Conservation (phyloP, 2,329 filamentous ascomycete genomes). For the Cladosporium sp. region DNA sequence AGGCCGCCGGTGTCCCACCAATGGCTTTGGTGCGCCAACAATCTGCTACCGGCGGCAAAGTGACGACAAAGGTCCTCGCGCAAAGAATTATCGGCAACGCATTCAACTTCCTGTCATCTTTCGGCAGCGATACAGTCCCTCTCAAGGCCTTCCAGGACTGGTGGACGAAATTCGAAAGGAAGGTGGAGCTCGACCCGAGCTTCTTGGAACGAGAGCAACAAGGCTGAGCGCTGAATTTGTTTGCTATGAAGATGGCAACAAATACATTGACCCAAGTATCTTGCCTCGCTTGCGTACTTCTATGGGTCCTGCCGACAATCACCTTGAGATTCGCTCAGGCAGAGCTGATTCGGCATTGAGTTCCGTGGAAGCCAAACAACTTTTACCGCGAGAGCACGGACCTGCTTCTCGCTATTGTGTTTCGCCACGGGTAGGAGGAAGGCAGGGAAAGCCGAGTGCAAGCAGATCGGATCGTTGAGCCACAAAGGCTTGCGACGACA, state of each 20-base stretch:
- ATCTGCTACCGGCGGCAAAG: constrained; percentile 34
- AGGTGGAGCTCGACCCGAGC: constrained; percentile 79
- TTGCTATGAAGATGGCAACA: not conserved
- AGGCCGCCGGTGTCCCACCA: constrained; percentile 32
- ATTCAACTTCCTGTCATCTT: constrained; percentile 93
- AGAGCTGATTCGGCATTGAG: not conserved
- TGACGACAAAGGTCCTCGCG: constrained; percentile 76
- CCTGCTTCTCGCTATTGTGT: not conserved
- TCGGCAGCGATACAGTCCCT: constrained; percentile 88
- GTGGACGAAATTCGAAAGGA: constrained; percentile 95
- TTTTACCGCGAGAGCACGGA: not conserved
- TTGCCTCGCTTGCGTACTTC: not conserved
- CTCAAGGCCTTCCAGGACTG: constrained; percentile 93
- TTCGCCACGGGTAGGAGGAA: not conserved
- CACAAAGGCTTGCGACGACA: not conserved
- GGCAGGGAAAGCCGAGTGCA: not conserved
- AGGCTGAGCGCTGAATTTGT: constrained; percentile 4
- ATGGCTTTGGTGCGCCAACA: constrained; percentile 40
- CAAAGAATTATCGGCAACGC: constrained; percentile 95
- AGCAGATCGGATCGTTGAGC: not conserved
- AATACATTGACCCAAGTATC: not conserved
- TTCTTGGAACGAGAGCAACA: constrained; percentile 76
- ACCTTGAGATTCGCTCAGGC: not conserved
- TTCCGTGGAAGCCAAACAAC: not conserved
- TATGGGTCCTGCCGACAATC: not conserved